Base-by-base conservation (phyloP, 1,284 basidiomycete species). In the Fistulinella cinereoalba region DNA sequence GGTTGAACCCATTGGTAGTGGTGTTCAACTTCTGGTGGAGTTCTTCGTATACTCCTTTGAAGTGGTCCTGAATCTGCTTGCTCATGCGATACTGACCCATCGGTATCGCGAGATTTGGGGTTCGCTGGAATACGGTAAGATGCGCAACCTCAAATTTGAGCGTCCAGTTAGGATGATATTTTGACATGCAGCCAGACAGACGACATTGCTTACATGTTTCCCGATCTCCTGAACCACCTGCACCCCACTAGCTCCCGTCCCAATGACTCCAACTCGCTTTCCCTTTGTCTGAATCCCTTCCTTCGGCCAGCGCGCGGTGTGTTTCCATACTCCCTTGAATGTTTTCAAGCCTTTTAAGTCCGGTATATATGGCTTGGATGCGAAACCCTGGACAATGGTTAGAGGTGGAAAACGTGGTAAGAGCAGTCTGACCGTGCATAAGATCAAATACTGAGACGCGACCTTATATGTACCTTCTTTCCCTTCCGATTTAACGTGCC, bases 121-220 rank as follows among this genome's bases (percentile, higher is more conserved):
- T 56, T 15, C 56, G 46, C 24, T 56, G 56, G 32, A 58, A 56
- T 2, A 58, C 49, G 10, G 49, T 56, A 18, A 58, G 22, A 21
- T 56, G 49, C 0, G 23, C 21, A 2, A 53, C 53, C 55, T 56
- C 21, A n/a, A 27, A n/a, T 37, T 12, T 15, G 15, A 12, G 7
- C 6, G 25, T 23, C 15, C 34, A 13, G 3, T 37, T 34, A 34
- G 34, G 21, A 13, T 31, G 21, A 22, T 23, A 24, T 15, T 8
- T 4, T 9, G 23, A 37, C 3, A 4, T 1, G 8, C n/a, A 23
- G 22, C 3, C 1, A n/a, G 9, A 1, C 15, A 2, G 11, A 8
- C 41, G 15, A 43, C n/a, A n/a, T n/a, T 29, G 18, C 49, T 12
- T 25, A 56, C 56, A n/a, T 53, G 43, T 24, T 41, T 37, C 16